These are phyloP conservation scores for Fusarium pseudograminearum DNA, from an alignment of 2,329 filamentous ascomycete species.

Conservation along the genomic window DNA sequence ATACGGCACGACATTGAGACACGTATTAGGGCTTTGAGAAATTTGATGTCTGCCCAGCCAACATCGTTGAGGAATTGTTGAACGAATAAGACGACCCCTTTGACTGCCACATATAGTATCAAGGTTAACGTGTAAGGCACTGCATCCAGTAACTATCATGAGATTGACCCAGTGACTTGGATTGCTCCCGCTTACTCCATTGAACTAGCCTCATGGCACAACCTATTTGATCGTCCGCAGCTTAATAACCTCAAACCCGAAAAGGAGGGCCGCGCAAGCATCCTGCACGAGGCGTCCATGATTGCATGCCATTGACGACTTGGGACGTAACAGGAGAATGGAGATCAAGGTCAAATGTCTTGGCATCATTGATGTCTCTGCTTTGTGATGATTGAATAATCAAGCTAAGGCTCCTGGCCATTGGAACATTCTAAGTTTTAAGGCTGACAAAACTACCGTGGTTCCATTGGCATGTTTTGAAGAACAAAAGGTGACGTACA, in stretches of 20 bases:
- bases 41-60: background rate
- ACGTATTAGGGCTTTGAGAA: background rate
- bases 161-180: background rate
- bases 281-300: conserved; percentile 25
- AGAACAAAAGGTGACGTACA: conserved; percentile 28
- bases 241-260: conserved; percentile 1
- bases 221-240: background rate
- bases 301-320: conserved; percentile 22
- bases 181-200: background rate
- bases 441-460: conserved; percentile 1
- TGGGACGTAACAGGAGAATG: conserved; percentile 2
- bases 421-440: background rate
- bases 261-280: conserved; percentile 41
- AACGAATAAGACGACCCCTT: background rate
- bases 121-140: background rate
- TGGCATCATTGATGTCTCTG: conserved; percentile 22
- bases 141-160: background rate
- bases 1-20: background rate
- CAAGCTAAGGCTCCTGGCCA: conserved; percentile 3
- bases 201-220: background rate
- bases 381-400: conserved; percentile 36
- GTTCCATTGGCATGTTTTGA: background rate
- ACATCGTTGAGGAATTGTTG: background rate
- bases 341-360: conserved; percentile 4
- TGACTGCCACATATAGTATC: background rate